phyloP scores from a whole-genome alignment of 768 basidiomycete genomes.

The Phlebiopsis flavidoalba region DNA sequence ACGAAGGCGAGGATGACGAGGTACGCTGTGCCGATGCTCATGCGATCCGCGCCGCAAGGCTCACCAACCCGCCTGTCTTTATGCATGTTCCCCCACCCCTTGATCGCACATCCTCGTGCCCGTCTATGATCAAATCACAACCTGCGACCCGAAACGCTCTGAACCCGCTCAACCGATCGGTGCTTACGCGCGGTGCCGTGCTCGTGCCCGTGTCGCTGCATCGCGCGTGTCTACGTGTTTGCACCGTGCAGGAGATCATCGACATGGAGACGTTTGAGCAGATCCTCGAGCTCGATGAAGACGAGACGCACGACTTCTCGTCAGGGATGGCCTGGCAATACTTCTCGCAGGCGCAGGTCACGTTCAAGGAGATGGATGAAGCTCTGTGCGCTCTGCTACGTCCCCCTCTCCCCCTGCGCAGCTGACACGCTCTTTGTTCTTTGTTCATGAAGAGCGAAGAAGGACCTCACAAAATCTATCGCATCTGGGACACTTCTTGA shows the following conservation, averaged over 20 bases:
- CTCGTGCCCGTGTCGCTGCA: neutral
- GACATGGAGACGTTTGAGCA: slow-evolving; percentile 81
- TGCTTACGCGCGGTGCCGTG: neutral
- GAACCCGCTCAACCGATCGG: neutral
- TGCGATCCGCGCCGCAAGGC: neutral
- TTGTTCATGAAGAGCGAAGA: slow-evolving; percentile 36
- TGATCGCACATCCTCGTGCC: neutral
- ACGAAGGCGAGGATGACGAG: neutral
- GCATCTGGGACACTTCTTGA: slow-evolving; percentile 87
- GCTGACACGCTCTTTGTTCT: slow-evolving; percentile 3
- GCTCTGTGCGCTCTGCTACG: slow-evolving; percentile 57
- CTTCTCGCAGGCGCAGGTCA: slow-evolving; percentile 71
- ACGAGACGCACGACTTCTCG: slow-evolving; percentile 72
- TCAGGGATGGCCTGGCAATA: slow-evolving; percentile 74
- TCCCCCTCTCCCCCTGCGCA: slow-evolving; percentile 2
- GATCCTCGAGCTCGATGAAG: slow-evolving; percentile 89
- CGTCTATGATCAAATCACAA: neutral
- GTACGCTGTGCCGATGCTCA: neutral
- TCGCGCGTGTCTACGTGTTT: neutral
- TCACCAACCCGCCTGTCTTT: neutral
- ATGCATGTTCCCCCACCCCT: neutral
- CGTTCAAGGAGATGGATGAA: slow-evolving; percentile 74
- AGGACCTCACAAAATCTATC: slow-evolving; percentile 67
- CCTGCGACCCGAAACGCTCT: neutral
- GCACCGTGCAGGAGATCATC: slow-evolving; percentile 29